A percentile compares a stretch with the other conserved stretches of the same genome.
Conservation (phyloP, 352 stramenopile genomes). For the Phytophthora europaea region DNA sequence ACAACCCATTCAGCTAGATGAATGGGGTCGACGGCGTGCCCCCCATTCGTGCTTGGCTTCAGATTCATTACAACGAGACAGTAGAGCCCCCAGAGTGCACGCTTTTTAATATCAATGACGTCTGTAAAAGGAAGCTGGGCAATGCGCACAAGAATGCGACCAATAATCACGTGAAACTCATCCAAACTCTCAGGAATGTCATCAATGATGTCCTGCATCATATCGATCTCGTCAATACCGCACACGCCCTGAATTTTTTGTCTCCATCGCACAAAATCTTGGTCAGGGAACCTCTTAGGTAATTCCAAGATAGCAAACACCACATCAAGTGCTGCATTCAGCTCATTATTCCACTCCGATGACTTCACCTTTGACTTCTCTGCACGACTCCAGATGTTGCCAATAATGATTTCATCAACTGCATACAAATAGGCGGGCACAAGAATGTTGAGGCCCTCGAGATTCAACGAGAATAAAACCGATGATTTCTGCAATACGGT, state of each 20-base stretch:
- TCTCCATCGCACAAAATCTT: conserved; percentile 87
- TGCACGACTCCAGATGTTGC: conserved; percentile 80
- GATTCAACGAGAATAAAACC: conserved; percentile 80
- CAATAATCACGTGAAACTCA: conserved; percentile 77
- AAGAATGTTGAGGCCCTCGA: conserved; percentile 82
- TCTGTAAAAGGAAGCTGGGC: conserved; percentile 79
- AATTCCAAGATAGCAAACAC: conserved; percentile 80
- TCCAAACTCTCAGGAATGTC: conserved; percentile 79
- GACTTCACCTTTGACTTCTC: conserved; percentile 75
- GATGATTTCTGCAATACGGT: conserved; percentile 84
- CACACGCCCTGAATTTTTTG: conserved; percentile 72
- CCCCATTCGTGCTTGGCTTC: conserved; percentile 33
- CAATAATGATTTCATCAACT: conserved; percentile 86
- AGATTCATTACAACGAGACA: conserved; percentile 82
- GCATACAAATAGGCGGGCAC: conserved; percentile 86
- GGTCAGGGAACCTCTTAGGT: conserved; percentile 75
- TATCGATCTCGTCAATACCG: conserved; percentile 35
- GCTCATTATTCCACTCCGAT: conserved; percentile 86
- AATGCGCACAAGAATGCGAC: conserved; percentile 81
- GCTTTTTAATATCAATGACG: conserved; percentile 83
- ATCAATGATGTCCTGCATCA: conserved; percentile 63
- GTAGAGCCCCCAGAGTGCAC: conserved; percentile 84
- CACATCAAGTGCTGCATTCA: conserved; percentile 80
- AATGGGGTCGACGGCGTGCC: conserved; percentile 47
- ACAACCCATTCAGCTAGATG: conserved; percentile 83